phyloP scores from a whole-genome alignment of 495 filamentous ascomycete genomes.

The Xylaria longipes region DNA sequence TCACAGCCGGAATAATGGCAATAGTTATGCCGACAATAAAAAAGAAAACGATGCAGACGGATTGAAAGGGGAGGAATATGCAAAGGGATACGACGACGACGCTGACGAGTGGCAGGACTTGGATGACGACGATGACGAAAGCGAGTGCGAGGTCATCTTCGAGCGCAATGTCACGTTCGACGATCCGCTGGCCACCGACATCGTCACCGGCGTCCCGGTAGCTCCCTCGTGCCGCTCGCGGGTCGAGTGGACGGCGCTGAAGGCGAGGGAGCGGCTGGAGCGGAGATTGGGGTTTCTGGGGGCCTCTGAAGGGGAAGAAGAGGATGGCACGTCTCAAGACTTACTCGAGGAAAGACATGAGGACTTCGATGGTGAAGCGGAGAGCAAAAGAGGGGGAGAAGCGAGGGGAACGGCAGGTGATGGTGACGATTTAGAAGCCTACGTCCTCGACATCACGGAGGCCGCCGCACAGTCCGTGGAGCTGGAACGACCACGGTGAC shows the following conservation, averaged over 20 bases:
- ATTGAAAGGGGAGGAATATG: neutral
- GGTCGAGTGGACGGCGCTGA: slow-evolving; percentile 15
- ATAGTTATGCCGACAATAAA: neutral
- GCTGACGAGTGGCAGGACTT: slow-evolving; percentile 8
- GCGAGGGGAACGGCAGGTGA: neutral
- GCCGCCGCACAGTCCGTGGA: neutral
- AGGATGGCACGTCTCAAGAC: neutral
- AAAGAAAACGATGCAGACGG: neutral
- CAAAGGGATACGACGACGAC: neutral
- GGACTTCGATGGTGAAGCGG: neutral
- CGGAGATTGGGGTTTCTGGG: neutral
- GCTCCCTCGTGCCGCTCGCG: slow-evolving; percentile 1
- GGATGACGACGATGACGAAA: neutral
- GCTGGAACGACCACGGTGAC: neutral
- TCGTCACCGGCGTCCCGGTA: neutral
- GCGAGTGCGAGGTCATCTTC: slow-evolving; percentile 13
- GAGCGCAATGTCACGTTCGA: slow-evolving; percentile 18
- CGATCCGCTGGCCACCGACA: slow-evolving; percentile 17
- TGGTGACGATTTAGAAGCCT: neutral
- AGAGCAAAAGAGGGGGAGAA: neutral
- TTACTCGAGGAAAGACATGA: no score
- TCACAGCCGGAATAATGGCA: neutral
- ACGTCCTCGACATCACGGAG: neutral
- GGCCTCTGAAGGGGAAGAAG: neutral
- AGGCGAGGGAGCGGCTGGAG: neutral